These are phyloP conservation scores for Penicillium cosmopolitanum DNA, from an alignment of 495 filamentous ascomycete genomes.

Conservation along the genomic window DNA sequence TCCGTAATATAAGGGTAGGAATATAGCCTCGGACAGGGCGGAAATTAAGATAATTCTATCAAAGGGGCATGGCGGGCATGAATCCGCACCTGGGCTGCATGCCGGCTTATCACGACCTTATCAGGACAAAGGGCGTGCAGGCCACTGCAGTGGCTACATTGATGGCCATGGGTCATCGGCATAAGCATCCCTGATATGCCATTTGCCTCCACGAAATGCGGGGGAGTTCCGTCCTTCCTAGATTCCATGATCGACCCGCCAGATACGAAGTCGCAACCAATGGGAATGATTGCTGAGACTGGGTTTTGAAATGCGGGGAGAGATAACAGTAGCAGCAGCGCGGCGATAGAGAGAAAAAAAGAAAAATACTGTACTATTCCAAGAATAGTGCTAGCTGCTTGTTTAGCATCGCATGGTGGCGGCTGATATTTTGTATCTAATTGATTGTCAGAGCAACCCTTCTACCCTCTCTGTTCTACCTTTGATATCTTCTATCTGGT, in stretches of 20 bases:
- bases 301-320: neutral
- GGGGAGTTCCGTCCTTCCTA: constrained; percentile 12
- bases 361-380: no score
- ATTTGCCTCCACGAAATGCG: neutral
- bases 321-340: neutral
- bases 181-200: neutral
- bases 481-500: neutral
- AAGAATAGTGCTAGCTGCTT: no score
- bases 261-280: neutral
- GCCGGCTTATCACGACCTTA: neutral
- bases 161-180: neutral
- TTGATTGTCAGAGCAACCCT: no score
- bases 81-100: neutral
- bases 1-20: neutral
- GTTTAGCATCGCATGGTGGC: no score
- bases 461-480: no score
- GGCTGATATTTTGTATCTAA: no score
- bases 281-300: neutral
- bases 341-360: no score
- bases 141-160: neutral
- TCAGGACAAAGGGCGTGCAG: neutral
- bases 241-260: neutral
- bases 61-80: neutral
- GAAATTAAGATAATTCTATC: neutral
- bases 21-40: neutral